Evolutionary conservation across 176 grass and related monocot genomes (phyloP), one percentile per base, ranked within the genome.

Genomic region (Thalia dealbata): DNA sequence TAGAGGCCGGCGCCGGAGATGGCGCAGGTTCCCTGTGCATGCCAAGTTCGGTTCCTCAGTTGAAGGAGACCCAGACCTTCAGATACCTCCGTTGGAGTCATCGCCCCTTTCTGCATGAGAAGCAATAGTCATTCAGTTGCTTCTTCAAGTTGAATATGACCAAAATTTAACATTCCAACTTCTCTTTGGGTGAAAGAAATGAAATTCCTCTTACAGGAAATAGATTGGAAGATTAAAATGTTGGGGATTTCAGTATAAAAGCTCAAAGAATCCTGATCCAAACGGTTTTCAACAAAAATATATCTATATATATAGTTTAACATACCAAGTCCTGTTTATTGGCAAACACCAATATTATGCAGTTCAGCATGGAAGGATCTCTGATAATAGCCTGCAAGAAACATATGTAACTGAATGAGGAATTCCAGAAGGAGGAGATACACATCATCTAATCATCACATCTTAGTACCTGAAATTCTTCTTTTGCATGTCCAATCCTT

Each of bases 21-120:
- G 75, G 87, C 93, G 59, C 89, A 92, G 30, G 93, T 90, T 48
- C 93, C 93, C 54, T 92, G 93, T 74, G 90, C 87, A 70, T 96
- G 93, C 93, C 93, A 96, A 62, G 90, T 82, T 51, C 89, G 89
- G 78, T 88, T 92, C 26, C 73, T 90, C 79, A 96, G 82, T 61
- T 90, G 89, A 10, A 90, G 86, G 22, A 96, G 82, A 7, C 93
- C 93, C 35, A 96, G 84, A 46, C 93, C 93, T 76, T 96, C 87
- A 0, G 86, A 92, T 48, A 96, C 86, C 70, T 96, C 93, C 87
- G 90, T 92, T n/a, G 93, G 89, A 30, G 74, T 92, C 93, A 92
- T 85, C 73, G 89, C 87, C 14, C 89, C 89, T 82, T 86, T 90
- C 93, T 96, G 80, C 64, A 86, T 28, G 14, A 64, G 21, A 22